A percentile compares a stretch with the other conserved stretches of the same genome.
Conservation (phyloP, 805 yeast genomes). For the Wickerhamiella brachini region DNA sequence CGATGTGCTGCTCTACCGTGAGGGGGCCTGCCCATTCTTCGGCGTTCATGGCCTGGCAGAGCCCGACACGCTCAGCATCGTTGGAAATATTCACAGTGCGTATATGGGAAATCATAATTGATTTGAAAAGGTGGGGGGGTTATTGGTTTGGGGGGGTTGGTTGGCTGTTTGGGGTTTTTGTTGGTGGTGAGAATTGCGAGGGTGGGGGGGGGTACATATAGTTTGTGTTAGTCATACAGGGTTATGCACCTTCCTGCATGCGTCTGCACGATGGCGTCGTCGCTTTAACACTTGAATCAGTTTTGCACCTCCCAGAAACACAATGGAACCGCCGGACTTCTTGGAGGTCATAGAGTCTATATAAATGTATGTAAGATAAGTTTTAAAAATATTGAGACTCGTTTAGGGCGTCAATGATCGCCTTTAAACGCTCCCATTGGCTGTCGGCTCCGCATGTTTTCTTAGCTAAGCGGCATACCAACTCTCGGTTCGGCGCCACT, state of each 20-base stretch:
- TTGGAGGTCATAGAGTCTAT: background rate
- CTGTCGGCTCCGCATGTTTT: background rate
- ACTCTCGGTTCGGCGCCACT: background rate
- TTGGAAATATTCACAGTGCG: conserved; percentile 9
- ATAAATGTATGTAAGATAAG: background rate
- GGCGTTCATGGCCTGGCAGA: conserved; percentile 7
- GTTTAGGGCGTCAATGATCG: background rate
- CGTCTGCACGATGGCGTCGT: background rate
- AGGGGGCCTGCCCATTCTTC: conserved; percentile 20
- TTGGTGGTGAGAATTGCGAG: background rate
- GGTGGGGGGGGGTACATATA: background rate
- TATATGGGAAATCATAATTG: conserved; percentile 5
- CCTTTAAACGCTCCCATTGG: background rate
- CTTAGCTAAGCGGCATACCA: background rate
- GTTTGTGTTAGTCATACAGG: background rate
- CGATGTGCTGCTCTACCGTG: conserved; percentile 17
- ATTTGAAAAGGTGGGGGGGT: background rate
- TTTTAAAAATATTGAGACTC: background rate
- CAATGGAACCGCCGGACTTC: background rate
- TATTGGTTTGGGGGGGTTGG: background rate
- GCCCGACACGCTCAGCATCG: conserved; percentile 2
- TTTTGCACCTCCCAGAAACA: background rate
- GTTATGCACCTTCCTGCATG: background rate
- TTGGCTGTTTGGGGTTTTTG: background rate
- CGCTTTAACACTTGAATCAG: background rate